Conservation (phyloP, 2,329 filamentous ascomycete species). For the Colletotrichum shisoi region DNA sequence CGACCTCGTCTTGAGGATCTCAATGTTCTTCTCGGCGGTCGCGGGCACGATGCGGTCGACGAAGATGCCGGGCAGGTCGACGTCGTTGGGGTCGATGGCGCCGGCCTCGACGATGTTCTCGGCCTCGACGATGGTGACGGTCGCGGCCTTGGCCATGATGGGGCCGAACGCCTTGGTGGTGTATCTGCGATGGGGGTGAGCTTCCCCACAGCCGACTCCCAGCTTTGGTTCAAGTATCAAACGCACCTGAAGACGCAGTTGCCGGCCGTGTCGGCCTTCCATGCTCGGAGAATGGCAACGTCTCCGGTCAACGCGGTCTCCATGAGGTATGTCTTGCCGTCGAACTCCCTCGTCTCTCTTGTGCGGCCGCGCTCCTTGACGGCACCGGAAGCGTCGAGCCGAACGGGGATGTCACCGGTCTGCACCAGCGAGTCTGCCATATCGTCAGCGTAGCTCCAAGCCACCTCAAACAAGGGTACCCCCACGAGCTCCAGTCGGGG, state of each 20-base stretch:
- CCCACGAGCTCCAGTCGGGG: slow-evolving; percentile 73
- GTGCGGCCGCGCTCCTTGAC: slow-evolving; percentile 70
- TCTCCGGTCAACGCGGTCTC: slow-evolving; percentile 79
- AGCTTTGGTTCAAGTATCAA: not conserved
- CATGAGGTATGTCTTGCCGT: slow-evolving; percentile 77
- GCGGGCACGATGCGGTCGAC: slow-evolving; percentile 82
- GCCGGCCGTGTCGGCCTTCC: slow-evolving; percentile 77
- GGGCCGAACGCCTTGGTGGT: slow-evolving; percentile 78
- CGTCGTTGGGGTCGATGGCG: slow-evolving; percentile 74
- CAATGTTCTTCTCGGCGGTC: slow-evolving; percentile 74
- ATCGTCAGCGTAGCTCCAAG: slow-evolving; percentile 2
- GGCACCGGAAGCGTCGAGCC: slow-evolving; percentile 65
- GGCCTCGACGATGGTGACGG: slow-evolving; percentile 81
- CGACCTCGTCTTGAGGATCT: slow-evolving; percentile 69
- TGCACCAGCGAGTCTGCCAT: slow-evolving; percentile 68
- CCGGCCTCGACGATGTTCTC: slow-evolving; percentile 82
- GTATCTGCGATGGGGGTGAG: slow-evolving; percentile 54
- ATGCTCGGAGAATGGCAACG: slow-evolving; percentile 78
- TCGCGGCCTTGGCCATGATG: slow-evolving; percentile 83
- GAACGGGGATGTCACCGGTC: slow-evolving; percentile 71
- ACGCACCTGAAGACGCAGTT: slow-evolving; percentile 78
- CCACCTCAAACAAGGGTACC: slow-evolving; percentile 42
- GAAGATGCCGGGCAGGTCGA: slow-evolving; percentile 83
- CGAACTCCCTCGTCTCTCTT: slow-evolving; percentile 76
- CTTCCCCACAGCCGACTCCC: not conserved